A percentile compares a stretch with the other conserved stretches of the same genome.
Conservation (phyloP, 768 basidiomycete genomes). For the Pisolithus orientalis region DNA sequence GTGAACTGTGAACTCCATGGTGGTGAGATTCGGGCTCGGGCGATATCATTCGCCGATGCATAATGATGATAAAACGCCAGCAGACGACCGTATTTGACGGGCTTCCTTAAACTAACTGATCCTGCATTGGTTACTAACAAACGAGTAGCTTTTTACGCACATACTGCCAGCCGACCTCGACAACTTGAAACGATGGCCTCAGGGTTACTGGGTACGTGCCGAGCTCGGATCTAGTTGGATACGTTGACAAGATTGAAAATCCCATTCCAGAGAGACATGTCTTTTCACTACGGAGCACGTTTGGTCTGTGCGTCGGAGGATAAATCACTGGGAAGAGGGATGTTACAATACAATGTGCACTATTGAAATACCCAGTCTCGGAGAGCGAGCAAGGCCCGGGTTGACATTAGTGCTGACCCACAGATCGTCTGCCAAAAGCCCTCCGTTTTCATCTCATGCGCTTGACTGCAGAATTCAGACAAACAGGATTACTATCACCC, state of each 20-base stretch:
- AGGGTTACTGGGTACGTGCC: neutral
- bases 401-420: conserved; percentile 23
- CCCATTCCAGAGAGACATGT: conserved; percentile 14
- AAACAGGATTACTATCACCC: conserved; percentile 27
- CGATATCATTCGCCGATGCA: no score
- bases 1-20: no score
- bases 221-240: neutral
- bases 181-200: no score
- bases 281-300: conserved; percentile 9
- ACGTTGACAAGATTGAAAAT: no score
- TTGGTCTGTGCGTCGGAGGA: conserved; percentile 7
- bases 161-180: no score
- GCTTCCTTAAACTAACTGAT: no score
- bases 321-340: neutral
- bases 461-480: conserved; percentile 14
- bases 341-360: conserved; percentile 14
- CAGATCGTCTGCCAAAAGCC: conserved; percentile 23
- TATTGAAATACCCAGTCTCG: conserved; percentile 22
- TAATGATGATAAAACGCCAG: no score
- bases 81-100: no score
- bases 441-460: neutral
- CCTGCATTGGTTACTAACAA: no score
- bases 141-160: no score
- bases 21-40: no score
- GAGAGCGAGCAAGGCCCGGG: conserved; percentile 3